Evolutionary conservation across 2,329 filamentous ascomycete species (phyloP).

Genomic region (Chaetomiaceae sp.): DNA sequence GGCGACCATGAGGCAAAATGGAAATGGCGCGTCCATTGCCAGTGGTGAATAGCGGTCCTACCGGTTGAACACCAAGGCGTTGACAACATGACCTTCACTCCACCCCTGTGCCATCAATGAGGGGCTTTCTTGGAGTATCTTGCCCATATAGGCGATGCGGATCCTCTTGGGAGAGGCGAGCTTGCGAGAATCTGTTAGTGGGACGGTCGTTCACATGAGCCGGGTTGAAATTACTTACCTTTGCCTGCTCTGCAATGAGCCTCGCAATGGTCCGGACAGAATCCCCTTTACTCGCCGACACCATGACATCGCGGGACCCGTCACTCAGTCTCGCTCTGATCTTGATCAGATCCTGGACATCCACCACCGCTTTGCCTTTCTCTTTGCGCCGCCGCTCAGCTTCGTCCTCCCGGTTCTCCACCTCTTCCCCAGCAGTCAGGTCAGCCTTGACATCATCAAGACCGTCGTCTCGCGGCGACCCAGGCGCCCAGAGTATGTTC

Average conservation of each 20-base stretch:
- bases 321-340: conserved; percentile 63
- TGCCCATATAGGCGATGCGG: conserved; percentile 75
- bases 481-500: conserved; percentile 41
- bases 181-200: conserved; percentile 35
- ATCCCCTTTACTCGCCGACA: conserved; percentile 56
- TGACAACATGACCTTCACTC: conserved; percentile 69
- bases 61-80: conserved; percentile 63
- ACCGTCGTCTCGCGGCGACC: conserved; percentile 20
- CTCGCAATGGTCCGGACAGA: conserved; percentile 58
- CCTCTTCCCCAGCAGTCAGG: conserved; percentile 20
- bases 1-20: no score
- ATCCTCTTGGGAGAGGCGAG: conserved; percentile 56
- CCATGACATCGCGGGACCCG: conserved; percentile 56
- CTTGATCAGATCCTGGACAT: conserved; percentile 46
- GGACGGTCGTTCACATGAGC: not conserved
- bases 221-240: conserved; percentile 45
- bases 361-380: conserved; percentile 48
- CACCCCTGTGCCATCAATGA: conserved; percentile 68
- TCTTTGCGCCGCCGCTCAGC: conserved; percentile 38
- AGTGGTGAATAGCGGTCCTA: conserved; percentile 29
- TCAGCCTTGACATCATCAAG: conserved; percentile 22
- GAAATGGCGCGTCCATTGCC: not conserved
- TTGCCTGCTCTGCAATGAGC: conserved; percentile 58
- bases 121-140: conserved; percentile 64
- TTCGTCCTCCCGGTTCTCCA: conserved; percentile 19